Evolutionary conservation across 2,329 filamentous ascomycete species (phyloP), one percentile per base, ranked within the genome.

Genomic region (Coniochaeta sp.): DNA sequence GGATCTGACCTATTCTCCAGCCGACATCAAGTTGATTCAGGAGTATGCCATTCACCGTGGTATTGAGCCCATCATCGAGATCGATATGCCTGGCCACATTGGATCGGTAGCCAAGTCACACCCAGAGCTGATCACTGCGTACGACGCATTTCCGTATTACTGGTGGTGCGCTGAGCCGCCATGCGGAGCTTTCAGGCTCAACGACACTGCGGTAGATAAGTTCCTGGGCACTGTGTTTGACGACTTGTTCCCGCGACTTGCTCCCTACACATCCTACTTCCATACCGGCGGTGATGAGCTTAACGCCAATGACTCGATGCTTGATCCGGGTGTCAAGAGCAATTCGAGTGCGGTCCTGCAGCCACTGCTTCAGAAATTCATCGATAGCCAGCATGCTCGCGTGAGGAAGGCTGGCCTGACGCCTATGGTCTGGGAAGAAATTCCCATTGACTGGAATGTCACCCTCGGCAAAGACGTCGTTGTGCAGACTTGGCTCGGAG

Each of bases 231-330:
- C 74, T 40, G 74, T 96, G 16, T 88, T 91, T 66, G 79, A 80
- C n/a, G 92, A 96, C 69, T 70, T 96, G 26, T 76, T 96, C 59
- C 91, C 91, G 16, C 81, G 90, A 31, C 72, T 92, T 12, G 75
- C 78, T 9, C 85, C 87, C 0, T 91, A 90, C 72, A 81, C 88
- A 2, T 76, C 84, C 7, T 85, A 93, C 75, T 96, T 93, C 78
- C 91, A 96, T 75, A 89, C 89, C 1, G 92, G 92, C 52, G 92
- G 92, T 59, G 92, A 96, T 26, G 92, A 96, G 76, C 85, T 96
- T 63, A 93, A 95, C 73, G 80, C 79, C 63, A 88, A 93, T 67
- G 84, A 87, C 58, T 93, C 91, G 69, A 78, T 78, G 44, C 81
- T 93, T 12, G 91, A 96, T 70, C 83, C 87, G 5, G 89, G 84